Base-by-base conservation (phyloP, 2,329 filamentous ascomycete genomes). In the Endoconidiophora polonica region DNA sequence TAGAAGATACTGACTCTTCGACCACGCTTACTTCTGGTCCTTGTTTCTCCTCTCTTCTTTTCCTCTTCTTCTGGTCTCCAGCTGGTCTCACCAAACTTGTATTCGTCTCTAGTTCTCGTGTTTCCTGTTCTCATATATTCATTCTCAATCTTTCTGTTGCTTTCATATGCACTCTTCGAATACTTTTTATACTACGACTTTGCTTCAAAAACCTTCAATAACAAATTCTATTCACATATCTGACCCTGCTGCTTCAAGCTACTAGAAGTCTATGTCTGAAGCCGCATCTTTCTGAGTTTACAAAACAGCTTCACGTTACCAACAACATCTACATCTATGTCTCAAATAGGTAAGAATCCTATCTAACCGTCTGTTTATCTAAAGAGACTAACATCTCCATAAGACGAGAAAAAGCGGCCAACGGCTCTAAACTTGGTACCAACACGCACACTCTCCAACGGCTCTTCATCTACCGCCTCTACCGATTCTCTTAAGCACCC, bases 401-500 rank as follows among this genome's bases (percentile, higher is more conserved):
- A 59, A 62, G 71, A 75, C 57, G 73, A 76, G 54, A 76, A 67
- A 64, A 75, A 64, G 68, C 69, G 74, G 60, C 74, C 75, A 57
- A 59, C 66, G 62, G 74, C 73, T 52, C 65, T 78, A 46, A 73
- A 75, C 56, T 64, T 78, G 52, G 64, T 68, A 18, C 68, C 72
- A 23, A 62, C 65, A 50, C 68, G 72, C 53, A 68, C 71, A 47
- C 66, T 64, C 23, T 71, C 73, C 4, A 67, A 68, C 43, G 65
- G 66, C 47, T 76, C 73, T 12, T 68, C 66, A 38, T 74, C 40
- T 14, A 53, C 68, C 18, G 70, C 73, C 24, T 72, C 72, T 52
- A 66, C 67, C 56, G 70, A 67, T 42, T 78, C 75, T 14, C 66
- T 78, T 56, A 84, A 83, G 66, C 70, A 75, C 38, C 81, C 81